Conservation (phyloP, 164 flowering plant species). For the Annona squamosa region DNA sequence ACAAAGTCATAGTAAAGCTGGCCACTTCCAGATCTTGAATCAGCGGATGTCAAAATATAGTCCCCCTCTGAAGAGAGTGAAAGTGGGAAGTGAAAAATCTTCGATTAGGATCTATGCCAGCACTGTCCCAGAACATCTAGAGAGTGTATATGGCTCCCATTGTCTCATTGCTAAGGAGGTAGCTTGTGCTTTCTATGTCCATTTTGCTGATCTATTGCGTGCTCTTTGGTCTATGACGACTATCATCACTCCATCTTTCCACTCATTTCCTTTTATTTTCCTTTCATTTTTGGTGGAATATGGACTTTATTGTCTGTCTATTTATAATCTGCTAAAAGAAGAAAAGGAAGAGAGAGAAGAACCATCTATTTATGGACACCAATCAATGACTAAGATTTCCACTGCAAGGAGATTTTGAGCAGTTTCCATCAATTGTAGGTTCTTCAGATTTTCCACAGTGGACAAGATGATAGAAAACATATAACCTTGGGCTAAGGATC, state of each 20-base stretch:
- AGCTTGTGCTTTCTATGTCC: background rate
- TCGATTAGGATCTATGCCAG: constrained; percentile 19
- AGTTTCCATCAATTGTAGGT: background rate
- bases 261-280: background rate
- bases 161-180: constrained; percentile 40
- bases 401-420: background rate
- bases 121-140: constrained; percentile 21
- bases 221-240: background rate
- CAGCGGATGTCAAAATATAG: constrained; percentile 33
- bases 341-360: no score
- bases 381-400: background rate
- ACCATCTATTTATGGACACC: background rate
- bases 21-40: constrained; percentile 9
- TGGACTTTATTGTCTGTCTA: background rate
- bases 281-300: background rate
- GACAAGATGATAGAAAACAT: background rate
- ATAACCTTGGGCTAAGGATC: background rate
- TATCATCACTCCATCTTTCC: background rate
- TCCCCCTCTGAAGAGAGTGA: constrained; percentile 49
- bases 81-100: constrained; percentile 41
- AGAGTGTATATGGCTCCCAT: constrained; percentile 36
- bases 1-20: constrained; percentile 21
- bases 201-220: background rate
- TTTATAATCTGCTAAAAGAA: background rate
- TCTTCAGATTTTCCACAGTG: background rate